These are phyloP conservation scores for Corinectria fuckeliana DNA, from an alignment of 2,329 filamentous ascomycete species.

Conservation along the genomic window DNA sequence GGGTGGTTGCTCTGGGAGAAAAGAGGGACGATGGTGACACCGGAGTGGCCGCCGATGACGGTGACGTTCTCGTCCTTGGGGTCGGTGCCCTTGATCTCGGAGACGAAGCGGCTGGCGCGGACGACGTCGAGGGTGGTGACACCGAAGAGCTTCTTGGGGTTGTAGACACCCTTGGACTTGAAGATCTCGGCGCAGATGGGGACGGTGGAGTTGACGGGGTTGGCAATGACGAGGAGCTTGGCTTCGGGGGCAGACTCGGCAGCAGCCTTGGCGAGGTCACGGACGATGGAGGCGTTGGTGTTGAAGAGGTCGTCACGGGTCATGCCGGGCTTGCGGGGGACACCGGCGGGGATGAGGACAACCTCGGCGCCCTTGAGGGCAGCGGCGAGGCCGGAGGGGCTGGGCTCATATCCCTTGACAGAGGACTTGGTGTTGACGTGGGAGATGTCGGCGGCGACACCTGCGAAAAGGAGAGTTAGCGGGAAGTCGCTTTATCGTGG, in stretches of 20 bases:
- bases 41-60: constrained; percentile 96
- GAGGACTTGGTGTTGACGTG: constrained; percentile 99
- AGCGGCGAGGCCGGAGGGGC: constrained; percentile 74
- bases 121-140: constrained; percentile 99
- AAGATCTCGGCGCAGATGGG: constrained; percentile 97
- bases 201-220: constrained; percentile 99
- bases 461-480: constrained; percentile 53
- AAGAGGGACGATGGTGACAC: constrained; percentile 97
- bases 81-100: constrained; percentile 88
- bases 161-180: constrained; percentile 95
- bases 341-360: constrained; percentile 96
- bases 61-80: constrained; percentile 93
- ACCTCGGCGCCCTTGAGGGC: constrained; percentile 89
- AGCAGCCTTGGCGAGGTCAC: constrained; percentile 94
- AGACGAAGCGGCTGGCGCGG: constrained; percentile 97
- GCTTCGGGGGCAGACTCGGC: constrained; percentile 89
- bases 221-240: constrained; percentile 96
- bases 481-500: background rate
- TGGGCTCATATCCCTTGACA: constrained; percentile 88
- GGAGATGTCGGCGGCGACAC: constrained; percentile 96
- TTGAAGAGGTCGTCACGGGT: constrained; percentile 99
- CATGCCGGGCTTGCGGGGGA: constrained; percentile 99
- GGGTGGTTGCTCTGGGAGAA: constrained; percentile 93
- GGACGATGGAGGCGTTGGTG: constrained; percentile 99
- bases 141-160: constrained; percentile 98